phyloP scores from a whole-genome alignment of 306 rosid species.

The Cyclanthera cordifolia region DNA sequence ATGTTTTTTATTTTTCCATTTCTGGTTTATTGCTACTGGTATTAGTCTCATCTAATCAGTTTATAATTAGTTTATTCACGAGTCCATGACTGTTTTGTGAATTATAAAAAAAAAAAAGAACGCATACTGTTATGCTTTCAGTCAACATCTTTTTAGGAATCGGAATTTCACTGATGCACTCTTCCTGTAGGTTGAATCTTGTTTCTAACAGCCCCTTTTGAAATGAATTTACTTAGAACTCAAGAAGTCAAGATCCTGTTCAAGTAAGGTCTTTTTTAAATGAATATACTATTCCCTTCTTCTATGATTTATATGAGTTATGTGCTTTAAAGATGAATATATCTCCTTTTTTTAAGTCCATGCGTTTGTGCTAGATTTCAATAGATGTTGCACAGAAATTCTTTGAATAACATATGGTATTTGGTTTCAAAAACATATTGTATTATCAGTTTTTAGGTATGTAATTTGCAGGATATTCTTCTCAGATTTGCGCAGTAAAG shows the following conservation, averaged over 20 bases:
- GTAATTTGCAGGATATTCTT: constrained; percentile 35
- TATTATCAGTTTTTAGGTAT: constrained; percentile 22
- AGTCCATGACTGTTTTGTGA: neutral
- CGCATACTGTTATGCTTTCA: neutral
- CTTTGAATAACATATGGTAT: neutral
- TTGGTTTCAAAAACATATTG: constrained; percentile 5
- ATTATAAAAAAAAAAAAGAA: no score
- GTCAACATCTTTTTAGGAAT: neutral
- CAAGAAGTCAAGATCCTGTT: no score
- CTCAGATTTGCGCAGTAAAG: constrained; percentile 21
- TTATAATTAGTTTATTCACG: neutral
- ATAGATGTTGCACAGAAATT: neutral
- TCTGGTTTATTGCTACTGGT: neutral
- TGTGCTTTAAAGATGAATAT: neutral
- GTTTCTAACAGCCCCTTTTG: neutral
- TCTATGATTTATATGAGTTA: neutral
- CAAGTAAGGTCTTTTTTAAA: neutral
- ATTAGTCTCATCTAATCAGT: neutral
- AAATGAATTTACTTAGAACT: neutral
- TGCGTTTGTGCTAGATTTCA: neutral
- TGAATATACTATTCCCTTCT: neutral
- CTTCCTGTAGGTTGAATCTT: neutral
- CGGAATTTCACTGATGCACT: neutral
- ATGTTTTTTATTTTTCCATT: neutral
- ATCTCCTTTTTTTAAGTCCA: neutral